A percentile compares a stretch with the other conserved stretches of the same genome.
phyloP scores from a whole-genome alignment of 129 eudicot genomes.

The Rutidosis leptorrhynchoides region DNA sequence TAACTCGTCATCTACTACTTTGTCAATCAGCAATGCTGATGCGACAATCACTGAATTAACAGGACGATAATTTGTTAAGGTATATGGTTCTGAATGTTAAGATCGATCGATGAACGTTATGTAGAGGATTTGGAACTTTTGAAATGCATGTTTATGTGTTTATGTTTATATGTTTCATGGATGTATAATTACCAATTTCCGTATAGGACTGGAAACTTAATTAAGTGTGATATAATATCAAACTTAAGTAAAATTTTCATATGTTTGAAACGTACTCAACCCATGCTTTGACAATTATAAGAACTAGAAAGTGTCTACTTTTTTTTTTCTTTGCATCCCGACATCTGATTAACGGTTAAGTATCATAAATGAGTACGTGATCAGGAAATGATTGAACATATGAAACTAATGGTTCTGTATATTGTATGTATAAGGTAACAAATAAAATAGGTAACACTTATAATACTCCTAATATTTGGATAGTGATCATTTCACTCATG shows the following conservation, averaged over 20 bases:
- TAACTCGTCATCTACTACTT: slow-evolving; percentile 22
- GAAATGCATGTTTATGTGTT: slow-evolving; percentile 4
- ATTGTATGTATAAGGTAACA: too few relatives aligned
- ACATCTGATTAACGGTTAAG: too few relatives aligned
- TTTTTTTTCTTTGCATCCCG: neutral
- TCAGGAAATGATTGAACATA: too few relatives aligned
- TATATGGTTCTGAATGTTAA: neutral
- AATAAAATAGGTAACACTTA: too few relatives aligned
- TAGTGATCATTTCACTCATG: too few relatives aligned
- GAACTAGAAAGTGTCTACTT: neutral
- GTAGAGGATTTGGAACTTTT: neutral
- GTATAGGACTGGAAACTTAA: neutral
- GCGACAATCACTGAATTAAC: slow-evolving; percentile 38
- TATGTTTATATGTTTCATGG: slow-evolving; percentile 6
- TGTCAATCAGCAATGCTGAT: slow-evolving; percentile 34
- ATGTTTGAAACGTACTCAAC: neutral
- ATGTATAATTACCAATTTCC: neutral
- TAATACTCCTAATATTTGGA: too few relatives aligned
- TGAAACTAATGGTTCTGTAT: too few relatives aligned
- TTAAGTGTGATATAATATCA: neutral
- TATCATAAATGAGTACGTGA: too few relatives aligned
- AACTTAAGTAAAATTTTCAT: neutral
- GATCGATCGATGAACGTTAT: slow-evolving; percentile 7
- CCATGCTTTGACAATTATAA: neutral
- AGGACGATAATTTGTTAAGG: slow-evolving; percentile 26